These are phyloP conservation scores for Xylariales sp. DNA, from an alignment of 2,329 filamentous ascomycete species.

Conservation along the genomic window DNA sequence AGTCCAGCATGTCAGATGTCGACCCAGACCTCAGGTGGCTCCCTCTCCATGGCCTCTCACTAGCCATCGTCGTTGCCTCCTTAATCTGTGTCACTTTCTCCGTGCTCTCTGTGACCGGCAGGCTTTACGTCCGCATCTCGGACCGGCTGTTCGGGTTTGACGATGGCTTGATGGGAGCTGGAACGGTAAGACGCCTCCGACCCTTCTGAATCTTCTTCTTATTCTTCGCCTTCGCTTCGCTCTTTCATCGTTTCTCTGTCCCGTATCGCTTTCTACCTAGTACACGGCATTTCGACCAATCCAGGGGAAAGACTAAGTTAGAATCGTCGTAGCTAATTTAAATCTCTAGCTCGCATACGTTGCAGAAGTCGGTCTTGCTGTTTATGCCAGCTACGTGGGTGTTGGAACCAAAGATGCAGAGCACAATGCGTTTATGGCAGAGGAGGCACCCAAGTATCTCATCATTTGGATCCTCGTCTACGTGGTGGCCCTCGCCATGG, in stretches of 20 bases:
- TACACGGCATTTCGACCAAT: neutral
- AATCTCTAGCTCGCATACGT: constrained; percentile 9
- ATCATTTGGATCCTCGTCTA: constrained; percentile 23
- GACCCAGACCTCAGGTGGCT: neutral
- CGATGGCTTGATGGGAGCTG: neutral
- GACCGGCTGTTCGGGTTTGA: constrained; percentile 2
- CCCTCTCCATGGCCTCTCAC: neutral
- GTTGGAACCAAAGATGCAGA: constrained; percentile 15
- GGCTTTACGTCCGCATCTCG: neutral
- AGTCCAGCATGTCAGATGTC: neutral
- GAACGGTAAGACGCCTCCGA: neutral
- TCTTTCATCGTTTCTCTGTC: no score
- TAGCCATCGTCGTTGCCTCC: constrained; percentile 1
- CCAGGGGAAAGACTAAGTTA: neutral
- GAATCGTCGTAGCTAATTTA: no score
- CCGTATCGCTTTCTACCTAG: no score
- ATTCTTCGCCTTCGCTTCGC: no score
- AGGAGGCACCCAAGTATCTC: constrained; percentile 15
- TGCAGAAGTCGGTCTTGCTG: constrained; percentile 9
- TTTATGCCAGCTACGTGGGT: constrained; percentile 12
- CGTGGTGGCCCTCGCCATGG: constrained; percentile 15
- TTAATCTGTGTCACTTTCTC: constrained; percentile 1
- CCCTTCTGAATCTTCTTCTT: neutral
- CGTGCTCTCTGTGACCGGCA: neutral
- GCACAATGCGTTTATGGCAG: constrained; percentile 16